These are phyloP conservation scores for Betula pendula DNA, from an alignment of 306 rosid species.

Conservation along the genomic window DNA sequence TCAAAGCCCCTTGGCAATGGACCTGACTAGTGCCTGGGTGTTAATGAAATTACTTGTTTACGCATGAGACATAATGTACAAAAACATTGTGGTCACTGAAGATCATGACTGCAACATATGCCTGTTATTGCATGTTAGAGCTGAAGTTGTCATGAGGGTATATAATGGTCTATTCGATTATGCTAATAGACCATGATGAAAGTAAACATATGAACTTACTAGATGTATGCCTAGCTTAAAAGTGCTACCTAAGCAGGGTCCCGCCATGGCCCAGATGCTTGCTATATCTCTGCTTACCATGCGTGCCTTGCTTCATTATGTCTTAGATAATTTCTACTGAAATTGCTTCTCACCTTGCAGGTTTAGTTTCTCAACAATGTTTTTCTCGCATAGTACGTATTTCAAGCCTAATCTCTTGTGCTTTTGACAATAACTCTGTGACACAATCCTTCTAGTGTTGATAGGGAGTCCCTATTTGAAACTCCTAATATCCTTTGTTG, in stretches of 20 bases:
- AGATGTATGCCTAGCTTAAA: neutral
- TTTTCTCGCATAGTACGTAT: constrained; percentile 80
- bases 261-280: neutral
- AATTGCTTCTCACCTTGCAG: constrained; percentile 51
- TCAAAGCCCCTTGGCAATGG: constrained; percentile 11
- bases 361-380: constrained; percentile 91
- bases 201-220: neutral
- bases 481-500: constrained; percentile 30
- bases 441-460: neutral
- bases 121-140: constrained; percentile 2
- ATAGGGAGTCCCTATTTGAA: constrained; percentile 4
- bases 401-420: constrained; percentile 18
- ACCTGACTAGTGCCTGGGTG: constrained; percentile 25
- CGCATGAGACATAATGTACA: neutral
- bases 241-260: neutral
- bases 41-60: constrained; percentile 1
- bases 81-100: neutral
- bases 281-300: neutral
- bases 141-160: neutral
- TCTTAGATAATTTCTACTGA: constrained; percentile 16
- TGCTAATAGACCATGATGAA: neutral
- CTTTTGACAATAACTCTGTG: constrained; percentile 4
- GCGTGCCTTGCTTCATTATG: constrained; percentile 13
- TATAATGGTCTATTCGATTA: neutral
- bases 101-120: constrained; percentile 7